Base-by-base conservation (phyloP, 1,139 yeast genomes). In the Wickerhamiella pararugosa region DNA sequence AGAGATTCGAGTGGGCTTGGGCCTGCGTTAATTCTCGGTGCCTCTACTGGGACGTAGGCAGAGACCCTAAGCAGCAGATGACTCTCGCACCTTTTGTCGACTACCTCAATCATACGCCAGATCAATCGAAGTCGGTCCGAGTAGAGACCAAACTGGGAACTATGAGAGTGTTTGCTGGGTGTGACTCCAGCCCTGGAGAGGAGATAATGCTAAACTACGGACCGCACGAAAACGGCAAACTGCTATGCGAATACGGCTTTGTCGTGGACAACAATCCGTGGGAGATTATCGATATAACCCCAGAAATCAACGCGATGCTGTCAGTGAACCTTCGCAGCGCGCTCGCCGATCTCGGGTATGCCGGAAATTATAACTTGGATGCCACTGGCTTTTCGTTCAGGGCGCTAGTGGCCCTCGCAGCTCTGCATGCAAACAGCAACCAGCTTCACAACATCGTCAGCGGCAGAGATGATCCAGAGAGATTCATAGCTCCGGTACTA, bases 41-140 rank as follows among this genome's bases (percentile, higher is more conserved):
- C 56, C 64, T 90, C 8, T 87, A 83, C 57, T 79, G 80, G 78
- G 69, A 71, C 5, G 61, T 83, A 2, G 76, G 82, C 0, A 67
- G 69, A 37, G 62, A 65, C 40, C 43, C 50, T 43, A 69, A 53
- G 21, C 86, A 80, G 51, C 80, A 83, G 55, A 78, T 86, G 60
- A 83, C 97, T 1, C 65, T 90, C 74, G 96, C 92, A 0, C 98
- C 98, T 0, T 79, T 67, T 50, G 87, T 87, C 9, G 98, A 90
- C 63, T 81, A 82, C 56, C 64, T 90, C 44, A 90, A 90, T 61
- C 97, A 90, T 59, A 49, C 47, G 25, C 36, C 49, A 3, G 44
- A 45, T 33, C 51, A 51, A 25, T 25, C 33, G 6, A 31, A 39
- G n/a, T 72, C 70, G 40, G 76, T 83, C 47, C 59, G 60, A 1